These are phyloP conservation scores for Endothia cerciana DNA, from an alignment of 2,329 filamentous ascomycete species.

Conservation along the genomic window DNA sequence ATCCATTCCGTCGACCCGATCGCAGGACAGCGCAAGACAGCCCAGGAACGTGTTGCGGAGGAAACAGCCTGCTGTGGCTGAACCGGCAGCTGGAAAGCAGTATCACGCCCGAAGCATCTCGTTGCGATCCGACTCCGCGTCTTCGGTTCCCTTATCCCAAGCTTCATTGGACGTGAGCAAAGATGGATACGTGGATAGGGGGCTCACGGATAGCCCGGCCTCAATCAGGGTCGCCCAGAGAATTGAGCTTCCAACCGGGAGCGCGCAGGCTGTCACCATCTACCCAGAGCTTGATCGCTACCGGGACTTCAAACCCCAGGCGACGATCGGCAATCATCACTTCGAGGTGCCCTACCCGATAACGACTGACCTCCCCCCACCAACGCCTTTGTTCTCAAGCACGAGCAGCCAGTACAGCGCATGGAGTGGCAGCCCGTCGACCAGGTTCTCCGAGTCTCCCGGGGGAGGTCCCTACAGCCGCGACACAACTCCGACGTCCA, in stretches of 20 bases:
- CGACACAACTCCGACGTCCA: slow-evolving; percentile 78
- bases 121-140: slow-evolving; percentile 47
- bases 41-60: slow-evolving; percentile 51
- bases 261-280: slow-evolving; percentile 49
- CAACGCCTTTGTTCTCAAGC: slow-evolving; percentile 67
- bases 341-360: slow-evolving; percentile 59
- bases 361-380: slow-evolving; percentile 67
- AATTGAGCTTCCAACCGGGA: slow-evolving; percentile 45
- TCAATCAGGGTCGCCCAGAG: slow-evolving; percentile 48
- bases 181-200: slow-evolving; percentile 45
- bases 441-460: slow-evolving; percentile 73
- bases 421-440: slow-evolving; percentile 73
- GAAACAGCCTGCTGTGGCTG: slow-evolving; percentile 53
- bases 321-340: slow-evolving; percentile 39
- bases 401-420: slow-evolving; percentile 60
- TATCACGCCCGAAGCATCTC: slow-evolving; percentile 42
- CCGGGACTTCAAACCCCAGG: slow-evolving; percentile 48
- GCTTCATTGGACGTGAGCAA: slow-evolving; percentile 41
- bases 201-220: slow-evolving; percentile 48
- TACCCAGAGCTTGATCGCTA: slow-evolving; percentile 68
- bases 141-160: slow-evolving; percentile 46
- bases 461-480: slow-evolving; percentile 73
- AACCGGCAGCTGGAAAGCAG: slow-evolving; percentile 40
- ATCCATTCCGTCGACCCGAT: slow-evolving; percentile 40
- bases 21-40: slow-evolving; percentile 39